Percentiles rank a stretch among this genome's conserved stretches.
Evolutionary conservation across 1,139 yeast species (phyloP).

Genomic region (Petasospora fabianii): DNA sequence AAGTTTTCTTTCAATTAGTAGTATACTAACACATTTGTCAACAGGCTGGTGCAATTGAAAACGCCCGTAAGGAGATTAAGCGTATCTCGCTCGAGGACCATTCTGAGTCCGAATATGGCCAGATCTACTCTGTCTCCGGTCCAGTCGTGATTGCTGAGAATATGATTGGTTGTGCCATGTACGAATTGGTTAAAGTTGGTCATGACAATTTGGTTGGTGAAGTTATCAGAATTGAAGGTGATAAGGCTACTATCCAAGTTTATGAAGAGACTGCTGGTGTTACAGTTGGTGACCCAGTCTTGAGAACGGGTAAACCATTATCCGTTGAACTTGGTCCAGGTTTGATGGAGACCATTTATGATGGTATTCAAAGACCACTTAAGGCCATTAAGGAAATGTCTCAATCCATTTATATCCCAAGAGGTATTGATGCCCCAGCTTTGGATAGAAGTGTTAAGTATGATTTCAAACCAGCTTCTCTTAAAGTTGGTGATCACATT

Average conservation of each 20-base stretch:
- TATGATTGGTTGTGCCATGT: slow-evolving; percentile 99
- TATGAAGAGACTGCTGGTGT: slow-evolving; percentile 99
- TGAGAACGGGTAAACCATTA: slow-evolving; percentile 95
- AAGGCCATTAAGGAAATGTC: slow-evolving; percentile 83
- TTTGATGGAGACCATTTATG: slow-evolving; percentile 96
- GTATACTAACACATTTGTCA: slow-evolving; percentile 11
- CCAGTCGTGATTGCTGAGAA: slow-evolving; percentile 97
- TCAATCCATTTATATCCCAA: slow-evolving; percentile 92
- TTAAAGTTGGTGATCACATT: slow-evolving; percentile 94
- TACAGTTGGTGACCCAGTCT: slow-evolving; percentile 97
- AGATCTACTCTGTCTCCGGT: slow-evolving; percentile 91
- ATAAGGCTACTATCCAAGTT: slow-evolving; percentile 96
- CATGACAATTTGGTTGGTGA: slow-evolving; percentile 97
- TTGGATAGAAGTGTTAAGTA: slow-evolving; percentile 76
- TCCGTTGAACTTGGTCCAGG: slow-evolving; percentile 99
- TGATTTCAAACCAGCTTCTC: slow-evolving; percentile 76
- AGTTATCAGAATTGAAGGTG: slow-evolving; percentile 93
- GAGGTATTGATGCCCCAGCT: slow-evolving; percentile 97
- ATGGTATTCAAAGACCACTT: slow-evolving; percentile 98
- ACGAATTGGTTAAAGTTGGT: slow-evolving; percentile 95
- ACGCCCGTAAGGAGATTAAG: slow-evolving; percentile 91
- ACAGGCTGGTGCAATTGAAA: slow-evolving; percentile 93
- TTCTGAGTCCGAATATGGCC: slow-evolving; percentile 78
- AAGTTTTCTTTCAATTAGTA: too few species aligned
- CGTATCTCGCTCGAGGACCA: slow-evolving; percentile 78